Base-by-base conservation (phyloP, 352 stramenopile genomes). In the Pelagophyceae sp. region DNA sequence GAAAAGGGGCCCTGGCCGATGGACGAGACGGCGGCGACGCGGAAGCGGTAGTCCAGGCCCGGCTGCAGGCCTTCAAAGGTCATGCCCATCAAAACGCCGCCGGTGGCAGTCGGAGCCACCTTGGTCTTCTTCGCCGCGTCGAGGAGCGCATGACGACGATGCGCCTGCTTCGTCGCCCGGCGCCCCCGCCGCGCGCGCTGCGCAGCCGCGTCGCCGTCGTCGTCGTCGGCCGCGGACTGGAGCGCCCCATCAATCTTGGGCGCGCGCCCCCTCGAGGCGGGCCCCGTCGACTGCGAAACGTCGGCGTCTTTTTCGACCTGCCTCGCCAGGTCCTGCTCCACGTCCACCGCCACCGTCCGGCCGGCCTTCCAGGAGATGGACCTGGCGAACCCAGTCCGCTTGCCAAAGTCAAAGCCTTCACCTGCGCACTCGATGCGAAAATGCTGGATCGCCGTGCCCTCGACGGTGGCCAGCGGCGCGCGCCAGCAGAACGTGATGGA, bases 361-460 rank as follows among this genome's bases (percentile, higher is more conserved):
- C 67, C 33, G 15, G 51, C 67, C 67, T 74, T 71, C 61, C 61
- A 71, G n/a, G 61, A 33, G 5, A 71, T 3, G 61, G 38, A 37
- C 5, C 33, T 3, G 5, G 19, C 27, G 33, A 71, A 38, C 3
- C 29, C 15, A 11, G 67, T 20, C 15, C 5, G 0, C 1, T 1
- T 15, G 35, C 17, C 67, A 27, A 74, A 74, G 23, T 5, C 35
- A 0, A 3, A n/a, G 23, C 67, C 76, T 1, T 31, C 23, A 27
- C 75, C 75, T 37, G 77, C 65, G 51, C 76, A 67, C 51, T 80
- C 20, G 27, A 77, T 27, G 0, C 33, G 23, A 45, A 80, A 80
- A 27, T 72, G 29, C 6, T 77, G 70, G 54, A 80, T 80, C 23
- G 76, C 76, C 31, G 69, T 80, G n/a, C 76, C 76, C 54, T 80